Percentiles rank a stretch among this genome's conserved stretches.
phyloP scores from a whole-genome alignment of 2,329 filamentous ascomycete species.

The Trichoderma afroharzianum region DNA sequence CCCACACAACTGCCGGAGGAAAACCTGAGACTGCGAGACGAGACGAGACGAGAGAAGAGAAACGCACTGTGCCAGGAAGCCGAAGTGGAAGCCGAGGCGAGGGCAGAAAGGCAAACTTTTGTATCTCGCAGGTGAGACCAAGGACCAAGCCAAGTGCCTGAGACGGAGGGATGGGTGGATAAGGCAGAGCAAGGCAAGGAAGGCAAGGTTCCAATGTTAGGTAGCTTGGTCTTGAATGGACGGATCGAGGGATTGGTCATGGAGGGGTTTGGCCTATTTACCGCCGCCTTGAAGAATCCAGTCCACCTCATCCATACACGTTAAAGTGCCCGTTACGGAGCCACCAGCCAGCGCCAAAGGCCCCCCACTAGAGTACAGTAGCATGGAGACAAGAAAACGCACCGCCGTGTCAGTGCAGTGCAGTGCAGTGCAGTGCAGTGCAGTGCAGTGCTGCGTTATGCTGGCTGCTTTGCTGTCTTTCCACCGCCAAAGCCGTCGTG shows the following conservation, averaged over 20 bases:
- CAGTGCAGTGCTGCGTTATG: background rate
- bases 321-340: background rate
- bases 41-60: background rate
- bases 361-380: background rate
- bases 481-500: background rate
- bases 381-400: background rate
- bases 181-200: background rate
- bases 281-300: constrained; percentile 5
- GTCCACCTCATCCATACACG: background rate
- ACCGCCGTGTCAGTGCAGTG: background rate
- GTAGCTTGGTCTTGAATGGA: background rate
- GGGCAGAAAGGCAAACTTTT: background rate
- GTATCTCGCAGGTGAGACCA: constrained; percentile 1
- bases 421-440: background rate
- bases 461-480: background rate
- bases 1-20: constrained; percentile 16
- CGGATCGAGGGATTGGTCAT: constrained; percentile 1
- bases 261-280: constrained; percentile 16
- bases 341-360: background rate
- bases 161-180: constrained; percentile 15
- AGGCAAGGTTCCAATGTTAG: background rate
- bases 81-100: constrained; percentile 3
- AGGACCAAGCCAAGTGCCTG: constrained; percentile 4
- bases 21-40: background rate
- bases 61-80: constrained; percentile 10